Evolutionary conservation across 2,329 filamentous ascomycete genomes (phyloP).

Genomic region (Scedosporium boydii): DNA sequence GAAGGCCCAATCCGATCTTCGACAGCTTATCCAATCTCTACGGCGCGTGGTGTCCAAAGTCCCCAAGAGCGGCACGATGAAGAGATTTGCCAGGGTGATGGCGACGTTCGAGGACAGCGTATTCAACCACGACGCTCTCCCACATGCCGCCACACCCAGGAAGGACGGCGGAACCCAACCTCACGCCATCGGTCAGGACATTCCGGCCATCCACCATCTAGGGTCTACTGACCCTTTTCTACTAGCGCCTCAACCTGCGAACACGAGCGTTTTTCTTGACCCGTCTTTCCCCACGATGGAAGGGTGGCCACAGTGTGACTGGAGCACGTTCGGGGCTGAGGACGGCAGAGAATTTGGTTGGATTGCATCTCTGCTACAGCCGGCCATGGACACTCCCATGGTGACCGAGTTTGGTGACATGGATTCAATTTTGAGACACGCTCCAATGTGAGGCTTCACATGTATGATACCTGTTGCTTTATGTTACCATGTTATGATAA

Average conservation of each 20-base stretch:
- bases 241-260: background rate
- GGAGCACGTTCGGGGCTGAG: background rate
- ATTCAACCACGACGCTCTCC: slow-evolving; percentile 7
- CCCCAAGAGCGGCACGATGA: slow-evolving; percentile 21
- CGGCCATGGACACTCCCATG: background rate
- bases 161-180: background rate
- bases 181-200: background rate
- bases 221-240: background rate
- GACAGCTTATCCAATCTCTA: slow-evolving; percentile 13
- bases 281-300: background rate
- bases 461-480: no score
- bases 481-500: no score
- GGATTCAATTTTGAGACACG: background rate
- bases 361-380: slow-evolving; percentile 1
- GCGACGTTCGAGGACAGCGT: slow-evolving; percentile 18
- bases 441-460: background rate
- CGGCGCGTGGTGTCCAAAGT: slow-evolving; percentile 8
- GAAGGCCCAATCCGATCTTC: background rate
- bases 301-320: background rate
- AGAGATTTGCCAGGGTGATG: slow-evolving; percentile 17
- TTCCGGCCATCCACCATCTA: background rate
- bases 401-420: background rate
- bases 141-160: background rate
- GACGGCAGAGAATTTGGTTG: slow-evolving; percentile 2
- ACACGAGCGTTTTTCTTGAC: background rate